phyloP scores from a whole-genome alignment of 768 basidiomycete species.

The Paxillus rubicundulus region DNA sequence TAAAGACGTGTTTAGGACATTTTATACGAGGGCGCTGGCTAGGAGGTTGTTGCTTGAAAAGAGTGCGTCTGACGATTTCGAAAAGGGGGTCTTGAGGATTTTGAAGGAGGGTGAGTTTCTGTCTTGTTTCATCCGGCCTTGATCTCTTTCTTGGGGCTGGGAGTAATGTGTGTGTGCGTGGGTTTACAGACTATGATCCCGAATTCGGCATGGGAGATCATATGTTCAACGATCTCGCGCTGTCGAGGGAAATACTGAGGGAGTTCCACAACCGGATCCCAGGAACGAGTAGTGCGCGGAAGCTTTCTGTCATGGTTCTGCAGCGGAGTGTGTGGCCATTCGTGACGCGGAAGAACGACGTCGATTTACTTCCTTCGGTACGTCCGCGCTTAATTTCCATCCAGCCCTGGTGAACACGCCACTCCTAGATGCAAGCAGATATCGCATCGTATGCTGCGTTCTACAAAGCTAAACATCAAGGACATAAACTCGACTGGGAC shows the following conservation, averaged over 20 bases:
- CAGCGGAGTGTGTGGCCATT: conserved; percentile 91
- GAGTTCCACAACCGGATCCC: conserved; percentile 56
- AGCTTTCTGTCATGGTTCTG: conserved; percentile 76
- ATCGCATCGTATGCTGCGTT: conserved; percentile 61
- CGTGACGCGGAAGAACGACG: conserved; percentile 44
- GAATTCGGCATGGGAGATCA: conserved; percentile 93
- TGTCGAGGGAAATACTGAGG: conserved; percentile 70
- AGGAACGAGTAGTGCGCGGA: conserved; percentile 39
- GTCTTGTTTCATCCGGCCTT: too few species aligned
- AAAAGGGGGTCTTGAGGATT: conserved; percentile 79
- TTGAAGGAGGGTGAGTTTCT: conserved; percentile 69
- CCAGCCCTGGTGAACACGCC: conserved; percentile 8
- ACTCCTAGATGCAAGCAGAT: conserved; percentile 66
- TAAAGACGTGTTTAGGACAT: conserved; percentile 91
- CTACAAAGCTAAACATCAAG: conserved; percentile 78
- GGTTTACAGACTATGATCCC: conserved; percentile 78
- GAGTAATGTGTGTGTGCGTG: conserved; percentile 9
- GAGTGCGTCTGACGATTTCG: conserved; percentile 85
- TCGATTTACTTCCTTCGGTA: conserved; percentile 56
- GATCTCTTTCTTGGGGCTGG: not conserved
- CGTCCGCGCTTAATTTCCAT: conserved; percentile 15
- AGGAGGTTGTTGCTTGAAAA: conserved; percentile 81
- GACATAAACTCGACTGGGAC: conserved; percentile 79
- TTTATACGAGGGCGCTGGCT: conserved; percentile 86
- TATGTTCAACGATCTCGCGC: conserved; percentile 89